phyloP scores from a whole-genome alignment of 1,284 basidiomycete species.

The Phlebopus sp. region DNA sequence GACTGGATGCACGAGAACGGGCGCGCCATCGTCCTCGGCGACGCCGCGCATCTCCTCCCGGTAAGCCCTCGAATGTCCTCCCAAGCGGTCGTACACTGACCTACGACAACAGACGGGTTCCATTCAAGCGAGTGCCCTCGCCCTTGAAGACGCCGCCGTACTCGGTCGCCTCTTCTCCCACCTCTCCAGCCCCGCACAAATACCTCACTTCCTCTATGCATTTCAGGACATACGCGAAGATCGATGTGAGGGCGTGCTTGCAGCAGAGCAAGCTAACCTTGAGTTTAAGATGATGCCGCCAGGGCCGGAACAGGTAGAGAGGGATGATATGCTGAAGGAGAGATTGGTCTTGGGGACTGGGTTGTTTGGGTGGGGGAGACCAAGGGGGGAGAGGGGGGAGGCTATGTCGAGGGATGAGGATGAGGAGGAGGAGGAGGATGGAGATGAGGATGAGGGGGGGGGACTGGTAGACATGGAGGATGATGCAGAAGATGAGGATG shows the following conservation, averaged over 20 bases:
- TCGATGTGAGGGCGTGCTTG: conserved; percentile 37
- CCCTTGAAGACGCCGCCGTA: conserved; percentile 55
- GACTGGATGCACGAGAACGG: conserved; percentile 54
- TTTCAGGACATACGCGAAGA: conserved; percentile 49
- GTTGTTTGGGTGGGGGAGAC: conserved; percentile 4
- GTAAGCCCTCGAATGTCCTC: conserved; percentile 31
- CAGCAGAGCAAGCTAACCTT: conserved; percentile 38
- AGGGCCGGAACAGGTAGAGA: conserved; percentile 37
- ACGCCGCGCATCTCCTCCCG: conserved; percentile 52
- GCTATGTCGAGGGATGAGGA: background rate
- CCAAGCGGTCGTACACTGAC: background rate
- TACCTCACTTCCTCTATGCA: conserved; percentile 47
- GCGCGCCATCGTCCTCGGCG: conserved; percentile 46
- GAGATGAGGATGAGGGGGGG: conserved; percentile 10
- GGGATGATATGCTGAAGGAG: conserved; percentile 43
- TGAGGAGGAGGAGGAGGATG: conserved; percentile 15
- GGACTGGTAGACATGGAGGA: too few relatives aligned
- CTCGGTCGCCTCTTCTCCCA: conserved; percentile 58
- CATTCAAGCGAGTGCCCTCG: conserved; percentile 48
- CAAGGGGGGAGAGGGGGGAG: too few relatives aligned
- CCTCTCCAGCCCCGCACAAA: conserved; percentile 47
- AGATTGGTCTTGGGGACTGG: conserved; percentile 31
- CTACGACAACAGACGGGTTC: conserved; percentile 57
- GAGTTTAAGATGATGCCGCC: conserved; percentile 40
- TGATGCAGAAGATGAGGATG: too few relatives aligned